phyloP scores from a whole-genome alignment of 2,329 filamentous ascomycete genomes.

The Dichotomopilus funicola region DNA sequence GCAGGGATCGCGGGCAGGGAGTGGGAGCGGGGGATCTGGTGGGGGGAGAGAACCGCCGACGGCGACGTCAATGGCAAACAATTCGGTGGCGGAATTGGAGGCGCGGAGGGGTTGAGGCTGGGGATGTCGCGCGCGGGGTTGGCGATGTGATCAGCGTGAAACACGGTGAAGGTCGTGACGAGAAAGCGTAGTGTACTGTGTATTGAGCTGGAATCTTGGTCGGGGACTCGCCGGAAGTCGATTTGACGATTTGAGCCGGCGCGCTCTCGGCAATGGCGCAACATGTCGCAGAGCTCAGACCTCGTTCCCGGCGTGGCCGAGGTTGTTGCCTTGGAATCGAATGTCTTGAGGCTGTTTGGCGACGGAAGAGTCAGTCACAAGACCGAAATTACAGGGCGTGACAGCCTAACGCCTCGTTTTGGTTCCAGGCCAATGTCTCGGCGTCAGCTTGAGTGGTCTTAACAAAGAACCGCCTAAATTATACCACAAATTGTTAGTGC shows the following conservation, averaged over 20 bases:
- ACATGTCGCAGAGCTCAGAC: not conserved
- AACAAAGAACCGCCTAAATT: not conserved
- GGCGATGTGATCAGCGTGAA: no score
- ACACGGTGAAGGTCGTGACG: no score
- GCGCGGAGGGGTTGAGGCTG: not conserved
- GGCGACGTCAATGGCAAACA: conserved; percentile 7
- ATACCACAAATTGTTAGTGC: not conserved
- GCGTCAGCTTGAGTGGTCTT: not conserved
- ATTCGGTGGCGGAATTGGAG: conserved; percentile 13
- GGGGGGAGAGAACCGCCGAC: not conserved
- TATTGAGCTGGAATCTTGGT: no score
- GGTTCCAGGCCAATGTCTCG: not conserved
- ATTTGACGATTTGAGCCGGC: no score
- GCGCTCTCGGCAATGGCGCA: no score
- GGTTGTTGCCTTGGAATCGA: conserved; percentile 6
- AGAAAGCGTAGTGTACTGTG: no score
- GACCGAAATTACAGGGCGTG: conserved; percentile 11
- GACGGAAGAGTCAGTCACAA: not conserved
- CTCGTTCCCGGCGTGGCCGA: conserved; percentile 4
- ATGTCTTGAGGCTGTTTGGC: not conserved
- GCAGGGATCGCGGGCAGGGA: conserved; percentile 3
- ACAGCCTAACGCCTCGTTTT: not conserved
- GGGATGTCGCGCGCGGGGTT: no score
- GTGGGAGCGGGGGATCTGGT: not conserved
- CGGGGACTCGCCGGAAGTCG: no score